Evolutionary conservation across 495 filamentous ascomycete species (phyloP), one percentile per base, ranked within the genome.

Genomic region (Penicillium desertorum): DNA sequence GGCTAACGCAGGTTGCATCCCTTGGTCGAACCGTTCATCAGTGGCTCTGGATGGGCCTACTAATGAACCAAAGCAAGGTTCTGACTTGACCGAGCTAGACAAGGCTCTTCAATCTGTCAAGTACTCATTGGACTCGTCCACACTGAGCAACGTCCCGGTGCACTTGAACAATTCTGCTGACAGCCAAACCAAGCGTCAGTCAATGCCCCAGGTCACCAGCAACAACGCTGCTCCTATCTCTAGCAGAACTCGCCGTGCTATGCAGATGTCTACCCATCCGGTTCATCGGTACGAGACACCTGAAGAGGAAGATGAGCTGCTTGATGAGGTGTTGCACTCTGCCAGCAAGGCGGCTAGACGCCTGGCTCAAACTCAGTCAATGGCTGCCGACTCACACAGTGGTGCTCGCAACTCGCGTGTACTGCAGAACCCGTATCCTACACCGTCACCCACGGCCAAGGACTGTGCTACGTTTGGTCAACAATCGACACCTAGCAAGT

Each of bases 251-350:
- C 81, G 94, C 57, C 82, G 92, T 60, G 87, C 90, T 23, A 78
- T 93, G 64, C 88, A 91, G 57, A 79, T 85, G 57, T 86, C 90
- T 30, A 85, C 85, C 23, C 84, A 91, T 57, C 86, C 85, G 14
- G 77, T 78, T 47, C 88, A 93, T 63, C 83, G 82, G 48, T 96
- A 97, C 66, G 95, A 98, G 71, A 95, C 91, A 4, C 90, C 95
- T 1, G 91, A 96, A 66, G 94, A 99, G 71, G 91, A 98, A 64
- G 94, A 98, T 59, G 94, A 99, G 71, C 82, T 98, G 12, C 78
- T 96, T 11, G 91, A 96, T 64, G 94, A 98, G 71, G 93, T 79
- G 22, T 69, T 88, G 17, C 75, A 79, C 49, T 84, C 83, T 44
- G 80, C 84, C 45, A 80, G 81, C 60, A 81, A 76, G 57, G 84